phyloP scores from a whole-genome alignment of 1,284 basidiomycete species.

The Pholiota adiposa region DNA sequence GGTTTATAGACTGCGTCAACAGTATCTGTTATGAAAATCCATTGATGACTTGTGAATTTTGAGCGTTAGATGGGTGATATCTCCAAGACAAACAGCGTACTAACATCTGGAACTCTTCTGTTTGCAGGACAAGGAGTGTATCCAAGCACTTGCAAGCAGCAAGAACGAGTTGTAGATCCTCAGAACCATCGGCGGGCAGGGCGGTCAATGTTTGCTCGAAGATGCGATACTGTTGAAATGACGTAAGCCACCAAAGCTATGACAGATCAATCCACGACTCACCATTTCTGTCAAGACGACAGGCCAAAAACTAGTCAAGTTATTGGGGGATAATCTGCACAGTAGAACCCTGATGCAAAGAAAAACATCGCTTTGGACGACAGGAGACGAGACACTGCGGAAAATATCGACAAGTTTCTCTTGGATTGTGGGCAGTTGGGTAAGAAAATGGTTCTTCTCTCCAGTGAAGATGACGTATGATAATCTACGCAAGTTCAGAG shows the following conservation, averaged over 20 bases:
- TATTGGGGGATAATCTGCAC: constrained; percentile 90
- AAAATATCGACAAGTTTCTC: constrained; percentile 96
- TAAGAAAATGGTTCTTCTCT: constrained; percentile 89
- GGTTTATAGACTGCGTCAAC: constrained; percentile 93
- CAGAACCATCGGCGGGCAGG: constrained; percentile 77
- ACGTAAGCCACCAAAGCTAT: too few relatives aligned
- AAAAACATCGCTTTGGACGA: constrained; percentile 94
- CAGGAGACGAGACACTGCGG: constrained; percentile 78
- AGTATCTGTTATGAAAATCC: constrained; percentile 98
- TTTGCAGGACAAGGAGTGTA: constrained; percentile 88
- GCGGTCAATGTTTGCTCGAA: constrained; percentile 70
- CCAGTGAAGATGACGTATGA: constrained; percentile 86
- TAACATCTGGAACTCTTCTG: constrained; percentile 97
- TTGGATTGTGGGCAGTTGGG: constrained; percentile 90
- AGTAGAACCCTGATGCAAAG: constrained; percentile 91
- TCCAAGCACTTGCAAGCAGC: constrained; percentile 95
- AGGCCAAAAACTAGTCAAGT: constrained; percentile 96
- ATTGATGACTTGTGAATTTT: constrained; percentile 79
- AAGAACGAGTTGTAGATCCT: constrained; percentile 82
- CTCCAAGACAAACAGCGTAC: constrained; percentile 25
- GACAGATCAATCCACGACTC: constrained; percentile 32
- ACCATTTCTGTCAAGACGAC: constrained; percentile 93
- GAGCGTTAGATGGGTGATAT: not conserved
- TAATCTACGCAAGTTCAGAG: constrained; percentile 86
- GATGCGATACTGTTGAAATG: constrained; percentile 66